Base-by-base conservation (phyloP, 1,284 basidiomycete species). In the Sanghuangporus weigelae region DNA sequence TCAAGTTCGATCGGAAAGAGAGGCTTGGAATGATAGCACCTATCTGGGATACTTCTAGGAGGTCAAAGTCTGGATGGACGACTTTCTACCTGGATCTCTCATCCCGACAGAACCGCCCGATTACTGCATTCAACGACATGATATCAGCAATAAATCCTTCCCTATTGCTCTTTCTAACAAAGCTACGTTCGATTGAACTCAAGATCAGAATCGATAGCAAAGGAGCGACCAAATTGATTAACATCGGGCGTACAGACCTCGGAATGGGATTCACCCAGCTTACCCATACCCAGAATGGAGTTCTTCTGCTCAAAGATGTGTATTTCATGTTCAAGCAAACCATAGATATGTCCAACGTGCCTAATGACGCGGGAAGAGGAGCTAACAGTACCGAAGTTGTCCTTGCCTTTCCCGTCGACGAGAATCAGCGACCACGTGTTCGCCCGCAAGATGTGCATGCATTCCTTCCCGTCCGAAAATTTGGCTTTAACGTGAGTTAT, bases 21-120 rank as follows among this genome's bases (percentile, higher is more conserved):
- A 38, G 36, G 2, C 63, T 71, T 6, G 71, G 71, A 7, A 71
- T 71, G 70, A 71, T 71, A 26, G 64, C 69, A 1, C 71, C 71
- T 6, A 64, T 62, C 4, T 67, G 58, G 63, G 49, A 58, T n/a
- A n/a, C 50, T 7, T 14, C 16, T 23, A 35, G 55, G n/a, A 42
- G 40, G 7, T 21, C 56, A 11, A 23, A 11, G 26, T 50, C n/a
- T 7, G 69, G 67, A 48, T 70, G 68, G 68, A 71, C 70, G 19
- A 65, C 63, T n/a, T 70, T 71, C 36, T 59, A 62, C 21, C 59
- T 71, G 39, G 51, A 65, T 2, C 68, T 71, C 38, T 54, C 65
- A 48, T 12, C 40, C 40, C 54, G 60, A 1, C 57, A 61, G 23
- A 60, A 60, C 21, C 5, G 51, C 11, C 31, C 36, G 11, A 12